Evolutionary conservation across 345 rosid species (phyloP).

Genomic region (Capsella bursapastoris): DNA sequence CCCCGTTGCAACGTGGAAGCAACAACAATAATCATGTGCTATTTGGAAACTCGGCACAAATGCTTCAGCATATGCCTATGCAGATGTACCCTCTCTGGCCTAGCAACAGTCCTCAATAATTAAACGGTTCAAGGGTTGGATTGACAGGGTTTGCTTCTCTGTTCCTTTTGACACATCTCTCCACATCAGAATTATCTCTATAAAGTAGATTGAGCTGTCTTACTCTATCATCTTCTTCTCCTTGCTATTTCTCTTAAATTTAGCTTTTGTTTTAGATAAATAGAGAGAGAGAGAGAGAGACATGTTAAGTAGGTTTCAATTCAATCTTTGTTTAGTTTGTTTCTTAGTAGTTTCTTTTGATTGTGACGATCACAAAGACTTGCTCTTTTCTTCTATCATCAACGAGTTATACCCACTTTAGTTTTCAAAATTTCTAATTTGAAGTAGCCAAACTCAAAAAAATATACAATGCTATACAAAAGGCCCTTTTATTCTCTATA

Average conservation of each 20-base stretch:
- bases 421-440: conserved; percentile 1
- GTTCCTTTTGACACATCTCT: conserved; percentile 23
- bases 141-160: conserved; percentile 34
- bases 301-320: conserved; percentile 40
- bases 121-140: neutral
- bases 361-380: conserved; percentile 39
- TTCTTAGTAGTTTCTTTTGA: conserved; percentile 30
- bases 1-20: conserved; percentile 34
- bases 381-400: neutral
- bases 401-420: neutral
- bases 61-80: conserved; percentile 40
- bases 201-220: conserved; percentile 44
- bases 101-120: conserved; percentile 33
- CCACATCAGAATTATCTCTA: conserved; percentile 32
- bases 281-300: conserved; percentile 38
- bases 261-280: conserved; percentile 44
- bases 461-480: conserved; percentile 20
- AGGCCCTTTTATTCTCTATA: conserved; percentile 9
- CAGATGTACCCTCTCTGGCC: conserved; percentile 44
- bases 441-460: neutral
- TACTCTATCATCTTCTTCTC: conserved; percentile 28
- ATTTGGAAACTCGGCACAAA: conserved; percentile 42
- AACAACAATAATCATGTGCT: conserved; percentile 37
- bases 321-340: conserved; percentile 36
- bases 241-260: conserved; percentile 20